A percentile compares a stretch with the other conserved stretches of the same genome.
These are phyloP conservation scores for Colletotrichum liaoningense DNA, from an alignment of 2,329 filamentous ascomycete genomes.

Conservation along the genomic window DNA sequence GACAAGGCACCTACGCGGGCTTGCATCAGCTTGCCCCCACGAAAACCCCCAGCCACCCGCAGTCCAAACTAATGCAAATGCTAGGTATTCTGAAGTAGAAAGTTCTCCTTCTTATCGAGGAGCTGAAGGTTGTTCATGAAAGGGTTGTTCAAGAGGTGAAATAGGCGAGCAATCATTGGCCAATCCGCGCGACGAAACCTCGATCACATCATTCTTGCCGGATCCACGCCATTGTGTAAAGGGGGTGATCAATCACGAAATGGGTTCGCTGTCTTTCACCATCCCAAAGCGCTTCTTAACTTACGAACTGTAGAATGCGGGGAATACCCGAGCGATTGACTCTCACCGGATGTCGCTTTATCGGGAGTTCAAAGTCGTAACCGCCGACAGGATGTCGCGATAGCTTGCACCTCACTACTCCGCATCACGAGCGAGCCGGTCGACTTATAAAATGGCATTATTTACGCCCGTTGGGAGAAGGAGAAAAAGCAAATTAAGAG, in stretches of 20 bases:
- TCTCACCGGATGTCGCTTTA: slow-evolving; percentile 22
- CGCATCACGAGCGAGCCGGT: background rate
- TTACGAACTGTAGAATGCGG: background rate
- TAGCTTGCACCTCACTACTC: background rate
- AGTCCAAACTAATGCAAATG: no score
- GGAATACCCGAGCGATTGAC: background rate
- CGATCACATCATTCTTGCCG: slow-evolving; percentile 28
- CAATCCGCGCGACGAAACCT: background rate
- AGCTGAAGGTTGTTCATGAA: background rate
- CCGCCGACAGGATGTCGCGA: slow-evolving; percentile 7
- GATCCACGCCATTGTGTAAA: slow-evolving; percentile 30
- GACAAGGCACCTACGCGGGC: background rate
- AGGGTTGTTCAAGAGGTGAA: background rate
- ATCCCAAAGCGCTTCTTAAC: background rate
- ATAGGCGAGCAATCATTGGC: slow-evolving; percentile 9
- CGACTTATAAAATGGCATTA: slow-evolving; percentile 15
- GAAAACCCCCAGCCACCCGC: background rate
- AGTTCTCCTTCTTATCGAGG: background rate
- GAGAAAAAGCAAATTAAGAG: background rate
- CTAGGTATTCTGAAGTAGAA: no score
- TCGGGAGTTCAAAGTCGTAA: background rate
- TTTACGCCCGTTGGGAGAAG: background rate
- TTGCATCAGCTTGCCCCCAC: background rate
- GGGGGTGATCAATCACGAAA: slow-evolving; percentile 33
- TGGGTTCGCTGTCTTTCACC: slow-evolving; percentile 22